These are phyloP conservation scores for Ceratobasidium sp. DNA, from an alignment of 1,284 basidiomycete species.

Conservation along the genomic window DNA sequence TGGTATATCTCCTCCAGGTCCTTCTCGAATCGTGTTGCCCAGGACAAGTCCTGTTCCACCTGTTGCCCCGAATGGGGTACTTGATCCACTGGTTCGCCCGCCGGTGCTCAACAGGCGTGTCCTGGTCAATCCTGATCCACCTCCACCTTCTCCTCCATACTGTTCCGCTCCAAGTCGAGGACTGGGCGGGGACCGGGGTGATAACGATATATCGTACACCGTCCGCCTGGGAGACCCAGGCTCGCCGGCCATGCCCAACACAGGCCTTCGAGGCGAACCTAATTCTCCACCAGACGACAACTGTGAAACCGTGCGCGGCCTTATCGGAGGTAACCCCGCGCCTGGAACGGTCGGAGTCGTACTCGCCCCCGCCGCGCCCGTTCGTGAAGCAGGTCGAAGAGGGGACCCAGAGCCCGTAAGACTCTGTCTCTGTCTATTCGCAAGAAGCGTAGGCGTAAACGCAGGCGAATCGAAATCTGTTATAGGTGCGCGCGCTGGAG, in stretches of 20 bases:
- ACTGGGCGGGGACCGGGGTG: background rate
- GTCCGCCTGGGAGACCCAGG: background rate
- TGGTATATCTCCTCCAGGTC: background rate
- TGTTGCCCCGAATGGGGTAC: constrained; percentile 2
- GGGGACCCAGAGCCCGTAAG: constrained; percentile 40
- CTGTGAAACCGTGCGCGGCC: constrained; percentile 25
- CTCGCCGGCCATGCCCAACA: background rate
- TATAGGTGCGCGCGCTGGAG: background rate
- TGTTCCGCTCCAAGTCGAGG: constrained; percentile 9
- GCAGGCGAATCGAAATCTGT: constrained; percentile 60
- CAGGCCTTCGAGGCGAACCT: background rate
- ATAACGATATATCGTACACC: background rate
- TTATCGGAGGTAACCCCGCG: background rate
- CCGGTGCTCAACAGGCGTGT: background rate
- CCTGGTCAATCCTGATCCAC: constrained; percentile 26
- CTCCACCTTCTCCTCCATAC: constrained; percentile 6
- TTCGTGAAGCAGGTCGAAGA: constrained; percentile 18
- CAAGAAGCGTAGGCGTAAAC: constrained; percentile 72
- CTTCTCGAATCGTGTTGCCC: background rate
- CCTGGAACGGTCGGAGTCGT: background rate
- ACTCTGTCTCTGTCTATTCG: constrained; percentile 61
- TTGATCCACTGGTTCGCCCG: background rate
- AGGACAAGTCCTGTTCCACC: background rate
- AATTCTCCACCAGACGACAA: constrained; percentile 6
- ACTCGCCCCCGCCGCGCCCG: background rate